Evolutionary conservation across 2,329 filamentous ascomycete species (phyloP).

Genomic region (Calycina herbarum): DNA sequence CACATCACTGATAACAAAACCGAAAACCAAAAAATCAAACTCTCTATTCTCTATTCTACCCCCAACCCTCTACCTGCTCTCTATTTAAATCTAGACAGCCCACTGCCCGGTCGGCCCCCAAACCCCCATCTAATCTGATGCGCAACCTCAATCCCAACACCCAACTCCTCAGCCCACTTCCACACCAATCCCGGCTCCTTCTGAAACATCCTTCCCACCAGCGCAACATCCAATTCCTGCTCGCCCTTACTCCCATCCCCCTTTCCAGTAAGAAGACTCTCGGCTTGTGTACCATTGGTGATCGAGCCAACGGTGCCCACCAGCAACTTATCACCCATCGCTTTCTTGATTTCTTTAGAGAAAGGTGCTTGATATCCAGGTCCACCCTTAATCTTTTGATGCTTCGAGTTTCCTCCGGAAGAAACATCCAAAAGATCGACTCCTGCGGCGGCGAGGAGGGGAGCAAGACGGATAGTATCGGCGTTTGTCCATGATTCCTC

Average conservation of each 20-base stretch:
- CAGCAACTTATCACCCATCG: slow-evolving; percentile 60
- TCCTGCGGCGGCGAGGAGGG: slow-evolving; percentile 62
- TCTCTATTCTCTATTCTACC: too few relatives aligned
- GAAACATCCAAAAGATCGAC: slow-evolving; percentile 77
- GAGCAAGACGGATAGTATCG: slow-evolving; percentile 63
- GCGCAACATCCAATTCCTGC: slow-evolving; percentile 49
- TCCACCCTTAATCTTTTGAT: slow-evolving; percentile 56
- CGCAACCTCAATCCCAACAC: slow-evolving; percentile 47
- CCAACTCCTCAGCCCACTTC: slow-evolving; percentile 55
- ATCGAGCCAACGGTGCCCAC: slow-evolving; percentile 53
- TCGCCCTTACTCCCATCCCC: slow-evolving; percentile 46
- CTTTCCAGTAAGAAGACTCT: slow-evolving; percentile 48
- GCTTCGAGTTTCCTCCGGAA: slow-evolving; percentile 62
- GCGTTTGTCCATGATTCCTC: slow-evolving; percentile 66
- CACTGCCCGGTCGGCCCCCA: slow-evolving; percentile 40
- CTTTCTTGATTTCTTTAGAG: slow-evolving; percentile 69
- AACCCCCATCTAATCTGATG: slow-evolving; percentile 59
- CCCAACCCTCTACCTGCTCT: not conserved
- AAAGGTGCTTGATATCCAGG: slow-evolving; percentile 72
- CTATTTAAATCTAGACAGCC: not conserved
- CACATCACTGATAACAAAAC: too few relatives aligned
- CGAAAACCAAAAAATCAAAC: too few relatives aligned
- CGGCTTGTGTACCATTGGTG: slow-evolving; percentile 45
- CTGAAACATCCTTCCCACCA: slow-evolving; percentile 55
- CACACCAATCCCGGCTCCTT: slow-evolving; percentile 59